Conservation (phyloP, 768 basidiomycete species). For the Thelephora ganbajun region DNA sequence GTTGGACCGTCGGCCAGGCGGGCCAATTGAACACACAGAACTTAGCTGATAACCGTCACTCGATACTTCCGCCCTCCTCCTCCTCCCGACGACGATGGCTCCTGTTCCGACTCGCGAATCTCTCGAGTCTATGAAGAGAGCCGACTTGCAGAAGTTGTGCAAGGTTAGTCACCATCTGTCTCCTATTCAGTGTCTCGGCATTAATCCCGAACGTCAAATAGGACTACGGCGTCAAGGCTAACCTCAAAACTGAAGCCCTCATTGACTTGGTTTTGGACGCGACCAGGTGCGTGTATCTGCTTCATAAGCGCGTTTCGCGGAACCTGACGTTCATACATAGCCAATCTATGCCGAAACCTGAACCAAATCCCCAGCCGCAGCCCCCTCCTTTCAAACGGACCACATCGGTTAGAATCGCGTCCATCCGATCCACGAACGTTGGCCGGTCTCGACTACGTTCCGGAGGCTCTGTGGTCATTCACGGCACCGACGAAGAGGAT, state of each 20-base stretch:
- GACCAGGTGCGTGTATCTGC: slow-evolving; percentile 2
- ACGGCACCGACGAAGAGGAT: slow-evolving; percentile 31
- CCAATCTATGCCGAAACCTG: slow-evolving; percentile 6
- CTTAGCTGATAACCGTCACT: slow-evolving; percentile 19
- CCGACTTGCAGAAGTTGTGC: slow-evolving; percentile 41
- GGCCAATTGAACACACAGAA: neutral
- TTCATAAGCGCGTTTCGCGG: slow-evolving; percentile 1
- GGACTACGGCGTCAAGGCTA: slow-evolving; percentile 74
- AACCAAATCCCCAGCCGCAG: slow-evolving; percentile 10
- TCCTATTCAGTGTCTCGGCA: neutral
- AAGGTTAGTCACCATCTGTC: slow-evolving; percentile 31
- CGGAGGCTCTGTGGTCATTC: slow-evolving; percentile 21
- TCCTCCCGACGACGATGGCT: slow-evolving; percentile 23
- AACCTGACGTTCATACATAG: slow-evolving; percentile 3
- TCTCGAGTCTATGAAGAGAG: slow-evolving; percentile 39
- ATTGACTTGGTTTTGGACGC: slow-evolving; percentile 60
- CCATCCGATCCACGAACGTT: slow-evolving; percentile 14
- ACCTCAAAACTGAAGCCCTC: slow-evolving; percentile 67
- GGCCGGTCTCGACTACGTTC: slow-evolving; percentile 18
- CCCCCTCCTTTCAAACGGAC: slow-evolving; percentile 14
- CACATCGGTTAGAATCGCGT: slow-evolving; percentile 19
- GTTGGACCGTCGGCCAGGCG: neutral
- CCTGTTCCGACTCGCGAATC: slow-evolving; percentile 26
- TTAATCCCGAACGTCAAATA: slow-evolving; percentile 13
- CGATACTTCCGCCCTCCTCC: neutral